Evolutionary conservation across 1,284 basidiomycete genomes (phyloP).

Genomic region (Amylostereum areolatum): DNA sequence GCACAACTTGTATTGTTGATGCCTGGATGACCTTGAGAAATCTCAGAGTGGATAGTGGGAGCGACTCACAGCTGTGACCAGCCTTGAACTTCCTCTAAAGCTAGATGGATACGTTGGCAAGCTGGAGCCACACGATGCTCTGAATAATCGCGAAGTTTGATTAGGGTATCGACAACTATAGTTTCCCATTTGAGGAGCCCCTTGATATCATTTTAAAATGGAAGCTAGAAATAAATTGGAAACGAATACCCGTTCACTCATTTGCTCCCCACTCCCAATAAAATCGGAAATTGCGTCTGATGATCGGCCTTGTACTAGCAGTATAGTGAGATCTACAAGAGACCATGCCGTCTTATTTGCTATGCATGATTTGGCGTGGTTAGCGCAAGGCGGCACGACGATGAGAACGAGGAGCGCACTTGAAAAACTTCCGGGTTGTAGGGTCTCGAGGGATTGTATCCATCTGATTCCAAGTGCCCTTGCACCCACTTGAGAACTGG

Average conservation of each 20-base stretch:
- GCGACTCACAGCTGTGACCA: conserved; percentile 66
- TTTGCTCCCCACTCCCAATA: conserved; percentile 69
- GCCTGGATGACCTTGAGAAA: conserved; percentile 8
- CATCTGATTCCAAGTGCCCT: conserved; percentile 69
- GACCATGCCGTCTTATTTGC: conserved; percentile 54
- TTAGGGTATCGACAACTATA: conserved; percentile 60
- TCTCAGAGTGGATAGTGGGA: background rate
- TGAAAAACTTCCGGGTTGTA: conserved; percentile 38
- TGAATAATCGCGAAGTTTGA: conserved; percentile 65
- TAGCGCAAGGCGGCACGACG: background rate
- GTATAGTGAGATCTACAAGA: conserved; percentile 63
- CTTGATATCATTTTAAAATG: conserved; percentile 27
- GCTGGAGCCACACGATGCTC: conserved; percentile 67
- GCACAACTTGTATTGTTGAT: conserved; percentile 33
- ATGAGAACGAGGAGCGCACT: conserved; percentile 4
- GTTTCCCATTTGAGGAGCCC: conserved; percentile 76
- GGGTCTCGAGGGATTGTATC: conserved; percentile 55
- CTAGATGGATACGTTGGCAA: conserved; percentile 65
- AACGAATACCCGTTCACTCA: conserved; percentile 65
- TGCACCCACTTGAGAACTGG: conserved; percentile 56
- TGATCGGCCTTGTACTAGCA: conserved; percentile 63
- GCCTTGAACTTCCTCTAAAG: conserved; percentile 69
- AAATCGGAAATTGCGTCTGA: conserved; percentile 67
- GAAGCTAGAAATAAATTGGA: conserved; percentile 7
- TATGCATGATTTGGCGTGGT: background rate